Evolutionary conservation across 352 stramenopile genomes (phyloP).

Genomic region (Globisporangium carolinianum): DNA sequence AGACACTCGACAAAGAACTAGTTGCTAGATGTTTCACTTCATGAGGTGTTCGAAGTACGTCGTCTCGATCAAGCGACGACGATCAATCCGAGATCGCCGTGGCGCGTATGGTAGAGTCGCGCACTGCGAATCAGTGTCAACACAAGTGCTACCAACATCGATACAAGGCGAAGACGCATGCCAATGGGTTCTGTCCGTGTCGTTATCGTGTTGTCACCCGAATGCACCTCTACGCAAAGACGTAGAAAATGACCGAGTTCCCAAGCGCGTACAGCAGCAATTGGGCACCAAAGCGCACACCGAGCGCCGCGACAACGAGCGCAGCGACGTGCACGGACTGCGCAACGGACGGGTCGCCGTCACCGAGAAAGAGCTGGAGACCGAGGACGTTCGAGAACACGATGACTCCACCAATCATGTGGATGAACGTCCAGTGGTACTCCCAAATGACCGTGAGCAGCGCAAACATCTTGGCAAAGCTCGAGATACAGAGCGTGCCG

Average conservation of each 20-base stretch:
- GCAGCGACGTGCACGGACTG: conserved; percentile 30
- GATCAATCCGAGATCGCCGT: no score
- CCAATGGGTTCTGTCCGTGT: no score
- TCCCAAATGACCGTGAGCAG: conserved; percentile 83
- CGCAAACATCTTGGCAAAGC: conserved; percentile 81
- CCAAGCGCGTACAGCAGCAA: conserved; percentile 56
- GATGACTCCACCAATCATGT: conserved; percentile 73
- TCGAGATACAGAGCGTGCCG: conserved; percentile 71
- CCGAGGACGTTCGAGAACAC: conserved; percentile 68
- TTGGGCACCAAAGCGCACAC: conserved; percentile 36
- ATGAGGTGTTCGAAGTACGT: no score
- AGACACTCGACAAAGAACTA: no score
- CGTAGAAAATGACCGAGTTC: conserved; percentile 72
- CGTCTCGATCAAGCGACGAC: no score
- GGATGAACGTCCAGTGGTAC: conserved; percentile 79
- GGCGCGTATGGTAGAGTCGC: no score
- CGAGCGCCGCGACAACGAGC: conserved; percentile 33
- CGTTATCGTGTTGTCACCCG: no score
- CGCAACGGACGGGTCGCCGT: conserved; percentile 26
- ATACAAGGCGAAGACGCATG: no score
- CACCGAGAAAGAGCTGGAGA: conserved; percentile 56
- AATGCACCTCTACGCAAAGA: conserved; percentile 30
- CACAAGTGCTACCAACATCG: no score
- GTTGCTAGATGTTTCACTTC: no score
- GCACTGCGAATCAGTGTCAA: no score